These are phyloP conservation scores for Axilococcus clingmanii DNA, from an alignment of 139 green algal genomes.

Conservation along the genomic window DNA sequence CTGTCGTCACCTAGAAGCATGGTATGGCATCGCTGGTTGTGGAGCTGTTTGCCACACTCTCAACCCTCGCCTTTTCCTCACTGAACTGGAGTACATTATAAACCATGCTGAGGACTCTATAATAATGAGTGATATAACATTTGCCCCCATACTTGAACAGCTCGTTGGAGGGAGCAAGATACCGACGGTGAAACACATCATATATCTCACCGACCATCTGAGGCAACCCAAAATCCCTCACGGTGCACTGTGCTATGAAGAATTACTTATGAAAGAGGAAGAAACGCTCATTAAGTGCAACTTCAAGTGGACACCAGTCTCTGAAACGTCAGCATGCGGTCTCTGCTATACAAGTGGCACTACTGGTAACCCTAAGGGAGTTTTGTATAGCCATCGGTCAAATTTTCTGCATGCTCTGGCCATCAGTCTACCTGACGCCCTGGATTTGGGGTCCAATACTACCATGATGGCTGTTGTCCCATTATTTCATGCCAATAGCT, in stretches of 20 bases:
- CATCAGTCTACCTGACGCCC: slow-evolving; percentile 21
- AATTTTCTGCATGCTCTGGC: slow-evolving; percentile 66
- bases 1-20: slow-evolving; percentile 53
- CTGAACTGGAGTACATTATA: slow-evolving; percentile 53
- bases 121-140: slow-evolving; percentile 29
- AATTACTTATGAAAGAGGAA: slow-evolving; percentile 40
- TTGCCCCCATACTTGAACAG: slow-evolving; percentile 31
- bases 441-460: slow-evolving; percentile 27
- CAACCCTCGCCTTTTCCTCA: slow-evolving; percentile 44
- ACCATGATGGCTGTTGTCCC: slow-evolving; percentile 54
- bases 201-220: slow-evolving; percentile 44
- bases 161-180: slow-evolving; percentile 32
- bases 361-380: slow-evolving; percentile 44
- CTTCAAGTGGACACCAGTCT: slow-evolving; percentile 34
- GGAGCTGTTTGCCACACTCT: slow-evolving; percentile 61
- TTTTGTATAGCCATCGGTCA: slow-evolving; percentile 63
- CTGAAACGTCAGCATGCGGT: slow-evolving; percentile 54
- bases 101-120: slow-evolving; percentile 17
- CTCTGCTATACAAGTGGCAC: slow-evolving; percentile 75
- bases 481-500: slow-evolving; percentile 69
- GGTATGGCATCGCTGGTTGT: slow-evolving; percentile 63
- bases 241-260: slow-evolving; percentile 57
- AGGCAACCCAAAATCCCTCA: neutral
- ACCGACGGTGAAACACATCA: slow-evolving; percentile 23
- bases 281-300: neutral